A percentile compares a stretch with the other conserved stretches of the same genome.
Evolutionary conservation across 73 alveolate genomes (phyloP).

Genomic region (Loxodes magnus): DNA sequence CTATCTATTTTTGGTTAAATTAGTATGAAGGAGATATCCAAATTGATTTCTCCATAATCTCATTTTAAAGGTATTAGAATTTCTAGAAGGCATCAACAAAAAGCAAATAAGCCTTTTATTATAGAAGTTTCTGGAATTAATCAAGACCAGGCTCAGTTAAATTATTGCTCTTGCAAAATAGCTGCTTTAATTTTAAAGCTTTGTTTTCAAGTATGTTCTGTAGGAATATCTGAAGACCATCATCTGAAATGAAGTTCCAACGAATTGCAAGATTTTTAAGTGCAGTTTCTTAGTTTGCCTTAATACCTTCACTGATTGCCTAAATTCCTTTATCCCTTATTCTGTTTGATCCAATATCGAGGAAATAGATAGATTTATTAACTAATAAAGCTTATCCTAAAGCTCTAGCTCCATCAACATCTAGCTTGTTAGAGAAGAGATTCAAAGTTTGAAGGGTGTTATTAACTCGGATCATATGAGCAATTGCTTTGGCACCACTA

Average conservation of each 20-base stretch:
- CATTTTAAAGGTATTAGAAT: constrained; percentile 44
- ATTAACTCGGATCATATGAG: constrained; percentile 60
- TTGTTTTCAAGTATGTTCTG: no score
- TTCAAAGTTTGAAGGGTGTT: constrained; percentile 53
- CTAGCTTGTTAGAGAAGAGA: constrained; percentile 69
- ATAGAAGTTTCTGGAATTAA: constrained; percentile 33
- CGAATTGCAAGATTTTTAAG: constrained; percentile 67
- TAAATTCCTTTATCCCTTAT: constrained; percentile 81
- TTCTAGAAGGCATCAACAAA: constrained; percentile 70
- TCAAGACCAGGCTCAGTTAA: constrained; percentile 54
- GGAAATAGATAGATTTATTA: constrained; percentile 58
- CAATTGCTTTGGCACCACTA: constrained; percentile 76
- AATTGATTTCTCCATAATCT: constrained; percentile 66
- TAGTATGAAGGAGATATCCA: constrained; percentile 68
- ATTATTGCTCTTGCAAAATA: constrained; percentile 60
- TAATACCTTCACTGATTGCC: constrained; percentile 64
- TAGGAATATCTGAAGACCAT: constrained; percentile 55
- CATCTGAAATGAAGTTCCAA: constrained; percentile 80
- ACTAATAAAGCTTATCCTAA: constrained; percentile 58
- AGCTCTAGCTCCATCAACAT: constrained; percentile 91
- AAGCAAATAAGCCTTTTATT: constrained; percentile 31
- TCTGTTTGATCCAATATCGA: constrained; percentile 87
- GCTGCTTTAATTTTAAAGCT: constrained; percentile 47
- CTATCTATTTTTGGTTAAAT: constrained; percentile 6
- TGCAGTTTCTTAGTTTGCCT: constrained; percentile 48